Conservation (phyloP, 331 rosid species). For the Pyrus hybrid region DNA sequence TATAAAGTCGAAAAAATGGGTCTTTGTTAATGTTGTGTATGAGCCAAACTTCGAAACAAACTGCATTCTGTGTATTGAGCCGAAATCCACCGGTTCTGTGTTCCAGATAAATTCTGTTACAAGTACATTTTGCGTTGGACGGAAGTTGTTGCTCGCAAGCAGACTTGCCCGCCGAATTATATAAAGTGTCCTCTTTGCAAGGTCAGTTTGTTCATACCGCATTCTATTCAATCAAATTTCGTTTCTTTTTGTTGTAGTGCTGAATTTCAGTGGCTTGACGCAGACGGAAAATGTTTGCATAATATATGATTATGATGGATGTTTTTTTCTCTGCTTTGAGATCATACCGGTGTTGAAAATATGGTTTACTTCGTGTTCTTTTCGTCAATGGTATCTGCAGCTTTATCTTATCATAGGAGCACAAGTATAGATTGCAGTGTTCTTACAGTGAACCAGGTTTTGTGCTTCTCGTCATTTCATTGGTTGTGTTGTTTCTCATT, state of each 20-base stretch:
- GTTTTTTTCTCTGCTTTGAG: constrained; percentile 34
- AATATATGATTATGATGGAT: constrained; percentile 59
- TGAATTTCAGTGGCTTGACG: not conserved
- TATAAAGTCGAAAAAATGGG: not conserved
- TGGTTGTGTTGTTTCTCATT: not conserved
- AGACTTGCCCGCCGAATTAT: constrained; percentile 33
- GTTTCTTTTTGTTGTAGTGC: not conserved
- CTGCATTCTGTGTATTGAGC: not conserved
- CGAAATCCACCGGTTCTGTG: constrained; percentile 2
- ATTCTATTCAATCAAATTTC: not conserved
- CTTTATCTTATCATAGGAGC: constrained; percentile 62
- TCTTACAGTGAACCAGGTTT: constrained; percentile 86
- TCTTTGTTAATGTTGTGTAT: not conserved
- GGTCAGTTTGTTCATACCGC: constrained; percentile 29
- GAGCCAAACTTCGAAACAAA: not conserved
- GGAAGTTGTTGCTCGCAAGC: constrained; percentile 58
- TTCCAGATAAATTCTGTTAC: constrained; percentile 83
- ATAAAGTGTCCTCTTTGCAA: constrained; percentile 90
- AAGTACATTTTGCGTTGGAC: constrained; percentile 80
- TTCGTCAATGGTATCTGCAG: constrained; percentile 32
- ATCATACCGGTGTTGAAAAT: not conserved
- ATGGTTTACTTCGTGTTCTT: constrained; percentile 9
- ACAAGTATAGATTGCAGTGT: constrained; percentile 78
- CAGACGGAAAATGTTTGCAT: constrained; percentile 62
- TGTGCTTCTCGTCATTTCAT: constrained; percentile 4